Percentiles rank a stretch among this genome's conserved stretches.
These are phyloP conservation scores for Mycena indigotica DNA, from an alignment of 768 basidiomycete genomes.

Conservation along the genomic window DNA sequence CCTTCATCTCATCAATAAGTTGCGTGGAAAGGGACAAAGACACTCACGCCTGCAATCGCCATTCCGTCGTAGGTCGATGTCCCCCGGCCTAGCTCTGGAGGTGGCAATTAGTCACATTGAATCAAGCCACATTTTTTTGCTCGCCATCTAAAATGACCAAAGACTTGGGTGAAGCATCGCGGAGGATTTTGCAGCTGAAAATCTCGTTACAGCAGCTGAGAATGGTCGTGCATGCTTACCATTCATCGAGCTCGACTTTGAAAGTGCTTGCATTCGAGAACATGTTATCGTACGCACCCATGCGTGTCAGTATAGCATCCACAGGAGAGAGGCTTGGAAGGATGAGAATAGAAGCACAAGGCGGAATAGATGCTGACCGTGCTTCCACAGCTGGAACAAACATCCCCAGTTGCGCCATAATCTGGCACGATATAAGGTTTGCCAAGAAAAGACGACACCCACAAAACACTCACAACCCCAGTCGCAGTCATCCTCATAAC, in stretches of 20 bases:
- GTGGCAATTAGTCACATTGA: constrained; percentile 12
- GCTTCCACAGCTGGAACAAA: constrained; percentile 86
- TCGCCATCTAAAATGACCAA: constrained; percentile 92
- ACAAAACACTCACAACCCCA: constrained; percentile 63
- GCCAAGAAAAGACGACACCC: neutral
- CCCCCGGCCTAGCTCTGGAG: constrained; percentile 86
- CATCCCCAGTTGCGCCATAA: constrained; percentile 97
- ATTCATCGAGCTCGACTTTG: constrained; percentile 98
- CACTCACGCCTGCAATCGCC: constrained; percentile 87
- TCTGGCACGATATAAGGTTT: constrained; percentile 40
- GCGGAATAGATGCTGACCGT: constrained; percentile 36
- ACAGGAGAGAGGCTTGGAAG: constrained; percentile 74
- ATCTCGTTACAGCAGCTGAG: constrained; percentile 3
- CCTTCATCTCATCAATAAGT: constrained; percentile 41
- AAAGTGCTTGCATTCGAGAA: constrained; percentile 94
- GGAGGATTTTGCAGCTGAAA: constrained; percentile 84
- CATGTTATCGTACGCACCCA: constrained; percentile 99
- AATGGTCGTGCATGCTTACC: constrained; percentile 45
- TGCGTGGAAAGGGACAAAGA: neutral
- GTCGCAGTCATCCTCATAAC: constrained; percentile 96
- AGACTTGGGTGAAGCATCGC: constrained; percentile 91
- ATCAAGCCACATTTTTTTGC: too few species aligned
- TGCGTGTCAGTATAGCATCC: constrained; percentile 90
- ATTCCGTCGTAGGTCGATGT: constrained; percentile 99
- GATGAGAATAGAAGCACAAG: constrained; percentile 3